Evolutionary conservation across 2,329 filamentous ascomycete species (phyloP).

Genomic region (Colletotrichum limetticola): DNA sequence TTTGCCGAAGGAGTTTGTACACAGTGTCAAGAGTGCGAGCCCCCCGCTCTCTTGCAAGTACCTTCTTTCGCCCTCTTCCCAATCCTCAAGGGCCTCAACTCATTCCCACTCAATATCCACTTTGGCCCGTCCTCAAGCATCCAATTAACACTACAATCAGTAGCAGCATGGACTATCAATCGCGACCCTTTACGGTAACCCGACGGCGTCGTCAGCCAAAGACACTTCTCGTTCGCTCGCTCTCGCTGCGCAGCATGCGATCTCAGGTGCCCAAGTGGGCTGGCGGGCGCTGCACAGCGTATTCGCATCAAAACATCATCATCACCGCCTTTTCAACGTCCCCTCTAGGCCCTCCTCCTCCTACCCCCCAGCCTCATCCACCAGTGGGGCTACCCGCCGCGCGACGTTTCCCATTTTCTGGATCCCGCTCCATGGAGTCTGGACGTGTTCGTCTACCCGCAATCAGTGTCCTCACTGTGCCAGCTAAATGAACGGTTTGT

Average conservation of each 20-base stretch:
- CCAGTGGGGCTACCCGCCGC: constrained; percentile 7
- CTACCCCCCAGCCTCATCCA: neutral
- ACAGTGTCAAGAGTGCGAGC: neutral
- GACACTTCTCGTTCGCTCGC: neutral
- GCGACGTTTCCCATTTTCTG: neutral
- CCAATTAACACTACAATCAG: neutral
- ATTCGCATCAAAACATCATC: neutral
- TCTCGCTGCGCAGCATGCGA: neutral
- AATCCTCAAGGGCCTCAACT: no score
- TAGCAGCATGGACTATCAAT: neutral
- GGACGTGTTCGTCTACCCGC: neutral
- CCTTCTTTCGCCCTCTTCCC: neutral
- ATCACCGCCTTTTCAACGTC: constrained; percentile 30
- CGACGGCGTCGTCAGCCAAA: constrained; percentile 1
- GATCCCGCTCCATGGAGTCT: neutral
- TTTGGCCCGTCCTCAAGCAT: neutral
- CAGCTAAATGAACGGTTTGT: neutral
- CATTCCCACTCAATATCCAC: constrained; percentile 15
- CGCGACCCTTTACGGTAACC: neutral
- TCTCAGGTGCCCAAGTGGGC: neutral
- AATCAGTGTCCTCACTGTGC: neutral
- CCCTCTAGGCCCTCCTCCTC: neutral
- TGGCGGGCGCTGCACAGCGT: neutral
- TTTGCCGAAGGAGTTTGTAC: neutral
- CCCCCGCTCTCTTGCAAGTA: neutral